Percentiles rank a stretch among this genome's conserved stretches.
Evolutionary conservation across 2,329 filamentous ascomycete species (phyloP).

Genomic region (Thermomyces lanuginosus): DNA sequence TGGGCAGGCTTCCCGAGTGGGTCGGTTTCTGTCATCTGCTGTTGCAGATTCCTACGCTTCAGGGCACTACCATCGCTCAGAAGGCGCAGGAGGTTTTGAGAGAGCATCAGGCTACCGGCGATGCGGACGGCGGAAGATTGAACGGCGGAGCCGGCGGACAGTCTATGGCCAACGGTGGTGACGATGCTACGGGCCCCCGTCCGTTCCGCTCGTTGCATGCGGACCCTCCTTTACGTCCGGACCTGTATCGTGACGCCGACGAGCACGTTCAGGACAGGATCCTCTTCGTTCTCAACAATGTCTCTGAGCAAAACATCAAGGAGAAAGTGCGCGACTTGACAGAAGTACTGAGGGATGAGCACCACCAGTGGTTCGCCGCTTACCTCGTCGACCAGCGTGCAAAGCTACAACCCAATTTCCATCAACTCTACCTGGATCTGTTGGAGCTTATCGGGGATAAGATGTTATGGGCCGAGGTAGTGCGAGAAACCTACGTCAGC

Average conservation of each 20-base stretch:
- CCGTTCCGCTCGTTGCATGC: slow-evolving; percentile 67
- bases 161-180: slow-evolving; percentile 50
- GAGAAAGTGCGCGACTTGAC: slow-evolving; percentile 70
- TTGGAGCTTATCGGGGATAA: slow-evolving; percentile 68
- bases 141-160: slow-evolving; percentile 30
- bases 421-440: slow-evolving; percentile 79
- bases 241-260: slow-evolving; percentile 63
- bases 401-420: slow-evolving; percentile 94
- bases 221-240: slow-evolving; percentile 47
- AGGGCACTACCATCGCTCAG: slow-evolving; percentile 67
- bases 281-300: slow-evolving; percentile 89
- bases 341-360: slow-evolving; percentile 58
- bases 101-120: slow-evolving; percentile 40
- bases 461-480: slow-evolving; percentile 68
- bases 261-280: slow-evolving; percentile 83
- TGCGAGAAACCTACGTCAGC: slow-evolving; percentile 81
- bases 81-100: slow-evolving; percentile 68
- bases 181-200: slow-evolving; percentile 48
- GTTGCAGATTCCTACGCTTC: slow-evolving; percentile 62
- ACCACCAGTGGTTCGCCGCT: slow-evolving; percentile 91
- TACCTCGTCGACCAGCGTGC: slow-evolving; percentile 92
- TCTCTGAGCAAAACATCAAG: slow-evolving; percentile 75
- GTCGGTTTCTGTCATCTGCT: slow-evolving; percentile 84
- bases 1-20: slow-evolving; percentile 75
- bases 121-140: slow-evolving; percentile 30